phyloP scores from a whole-genome alignment of 257 asterid genomes.

The Solanum boliviense region DNA sequence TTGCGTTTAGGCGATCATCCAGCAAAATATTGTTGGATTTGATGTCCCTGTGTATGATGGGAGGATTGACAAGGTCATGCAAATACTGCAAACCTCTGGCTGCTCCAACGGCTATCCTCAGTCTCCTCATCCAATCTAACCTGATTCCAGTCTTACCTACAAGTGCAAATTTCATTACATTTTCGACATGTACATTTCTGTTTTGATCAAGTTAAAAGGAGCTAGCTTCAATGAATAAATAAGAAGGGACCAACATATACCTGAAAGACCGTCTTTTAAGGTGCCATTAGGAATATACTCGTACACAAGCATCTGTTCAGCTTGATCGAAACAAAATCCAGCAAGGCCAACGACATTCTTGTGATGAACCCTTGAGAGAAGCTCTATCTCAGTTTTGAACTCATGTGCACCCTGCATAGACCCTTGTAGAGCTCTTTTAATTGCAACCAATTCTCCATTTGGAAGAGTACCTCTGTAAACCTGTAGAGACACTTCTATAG shows the following conservation, averaged over 20 bases:
- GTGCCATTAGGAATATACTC: constrained; percentile 76
- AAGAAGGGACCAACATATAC: constrained; percentile 21
- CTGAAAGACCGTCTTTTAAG: constrained; percentile 69
- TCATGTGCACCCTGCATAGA: constrained; percentile 66
- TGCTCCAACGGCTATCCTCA: constrained; percentile 71
- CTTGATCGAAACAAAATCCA: constrained; percentile 82
- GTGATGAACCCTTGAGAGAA: constrained; percentile 97
- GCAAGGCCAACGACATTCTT: constrained; percentile 58
- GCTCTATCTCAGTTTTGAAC: constrained; percentile 95
- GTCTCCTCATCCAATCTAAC: constrained; percentile 85
- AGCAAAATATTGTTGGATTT: constrained; percentile 72
- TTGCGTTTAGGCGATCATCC: constrained; percentile 64
- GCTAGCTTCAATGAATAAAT: not conserved
- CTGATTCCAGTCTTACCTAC: constrained; percentile 66
- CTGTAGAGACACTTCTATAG: constrained; percentile 13
- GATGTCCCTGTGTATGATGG: constrained; percentile 87
- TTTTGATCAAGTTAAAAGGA: not conserved
- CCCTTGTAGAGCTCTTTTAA: constrained; percentile 73
- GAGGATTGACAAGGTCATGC: constrained; percentile 85
- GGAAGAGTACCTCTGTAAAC: constrained; percentile 76
- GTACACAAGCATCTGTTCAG: constrained; percentile 74
- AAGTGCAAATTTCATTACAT: not conserved
- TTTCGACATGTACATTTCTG: not conserved
- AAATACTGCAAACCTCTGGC: constrained; percentile 82
- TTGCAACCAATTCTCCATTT: constrained; percentile 52